Conservation (phyloP, 75 land plant species). For the Adiantum capillusveneris region DNA sequence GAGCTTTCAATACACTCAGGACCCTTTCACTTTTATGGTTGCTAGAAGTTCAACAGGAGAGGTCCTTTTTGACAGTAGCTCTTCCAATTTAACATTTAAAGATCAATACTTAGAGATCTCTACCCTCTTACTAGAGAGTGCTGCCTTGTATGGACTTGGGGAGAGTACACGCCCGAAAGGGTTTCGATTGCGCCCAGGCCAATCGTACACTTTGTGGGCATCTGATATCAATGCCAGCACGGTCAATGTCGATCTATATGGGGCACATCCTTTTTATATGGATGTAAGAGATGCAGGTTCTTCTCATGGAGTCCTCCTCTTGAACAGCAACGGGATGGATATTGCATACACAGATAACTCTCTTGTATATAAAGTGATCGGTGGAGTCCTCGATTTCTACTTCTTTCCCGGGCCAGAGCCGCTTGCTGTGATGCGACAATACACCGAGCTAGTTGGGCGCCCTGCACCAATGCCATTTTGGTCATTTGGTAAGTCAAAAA, state of each 20-base stretch:
- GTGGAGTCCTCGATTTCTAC: conserved; percentile 78
- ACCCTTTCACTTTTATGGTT: conserved; percentile 61
- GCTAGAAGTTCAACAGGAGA: conserved; percentile 37
- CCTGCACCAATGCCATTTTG: conserved; percentile 91
- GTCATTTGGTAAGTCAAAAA: conserved; percentile 56
- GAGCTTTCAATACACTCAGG: conserved; percentile 30
- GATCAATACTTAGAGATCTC: conserved; percentile 74
- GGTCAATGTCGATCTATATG: conserved; percentile 23
- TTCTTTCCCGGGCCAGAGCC: conserved; percentile 79
- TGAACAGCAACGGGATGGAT: conserved; percentile 94
- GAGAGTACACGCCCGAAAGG: conserved; percentile 27
- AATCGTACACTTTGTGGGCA: conserved; percentile 32
- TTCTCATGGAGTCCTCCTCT: conserved; percentile 65
- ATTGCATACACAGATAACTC: conserved; percentile 41
- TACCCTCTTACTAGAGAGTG: conserved; percentile 31
- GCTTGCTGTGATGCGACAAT: conserved; percentile 50
- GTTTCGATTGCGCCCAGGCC: conserved; percentile 11
- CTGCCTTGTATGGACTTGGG: conserved; percentile 33
- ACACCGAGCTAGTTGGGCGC: conserved; percentile 73
- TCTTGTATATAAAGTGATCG: conserved; percentile 63
- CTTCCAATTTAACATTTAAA: conserved; percentile 55
- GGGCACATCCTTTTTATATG: conserved; percentile 50
- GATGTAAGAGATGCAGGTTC: conserved; percentile 56
- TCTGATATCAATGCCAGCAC: conserved; percentile 16
- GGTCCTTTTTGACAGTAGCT: conserved; percentile 46